phyloP scores from a whole-genome alignment of 2,329 filamentous ascomycete species.

The Hortaea sp. region DNA sequence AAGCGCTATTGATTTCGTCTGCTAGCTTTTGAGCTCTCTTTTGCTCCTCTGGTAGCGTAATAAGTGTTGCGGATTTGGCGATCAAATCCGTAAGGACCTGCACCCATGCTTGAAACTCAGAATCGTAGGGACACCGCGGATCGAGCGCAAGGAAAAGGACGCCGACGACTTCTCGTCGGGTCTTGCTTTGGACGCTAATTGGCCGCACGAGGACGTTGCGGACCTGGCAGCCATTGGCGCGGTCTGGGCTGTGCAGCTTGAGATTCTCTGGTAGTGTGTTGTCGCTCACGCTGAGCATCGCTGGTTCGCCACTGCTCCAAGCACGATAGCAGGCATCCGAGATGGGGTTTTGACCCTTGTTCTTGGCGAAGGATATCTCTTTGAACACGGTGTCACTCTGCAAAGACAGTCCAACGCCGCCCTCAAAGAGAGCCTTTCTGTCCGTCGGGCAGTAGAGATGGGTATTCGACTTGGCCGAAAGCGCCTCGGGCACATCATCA shows the following conservation, averaged over 20 bases:
- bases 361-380: conserved; percentile 2
- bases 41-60: conserved; percentile 29
- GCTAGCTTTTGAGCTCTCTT: conserved; percentile 24
- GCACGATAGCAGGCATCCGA: conserved; percentile 22
- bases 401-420: conserved; percentile 17
- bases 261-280: conserved; percentile 19
- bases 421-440: conserved; percentile 15
- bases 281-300: conserved; percentile 22
- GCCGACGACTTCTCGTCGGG: conserved; percentile 26
- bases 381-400: conserved; percentile 2
- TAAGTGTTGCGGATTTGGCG: conserved; percentile 29
- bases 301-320: conserved; percentile 20
- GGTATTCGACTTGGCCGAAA: background rate
- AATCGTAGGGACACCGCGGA: conserved; percentile 28
- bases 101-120: conserved; percentile 30
- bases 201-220: conserved; percentile 27
- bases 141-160: conserved; percentile 32
- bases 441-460: background rate
- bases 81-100: conserved; percentile 28
- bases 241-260: conserved; percentile 21
- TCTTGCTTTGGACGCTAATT: conserved; percentile 22
- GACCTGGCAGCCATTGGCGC: conserved; percentile 27
- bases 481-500: conserved; percentile 8
- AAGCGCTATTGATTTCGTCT: conserved; percentile 27
- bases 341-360: conserved; percentile 17